Conservation (phyloP, 345 rosid genomes). For the Erodium maritimum region DNA sequence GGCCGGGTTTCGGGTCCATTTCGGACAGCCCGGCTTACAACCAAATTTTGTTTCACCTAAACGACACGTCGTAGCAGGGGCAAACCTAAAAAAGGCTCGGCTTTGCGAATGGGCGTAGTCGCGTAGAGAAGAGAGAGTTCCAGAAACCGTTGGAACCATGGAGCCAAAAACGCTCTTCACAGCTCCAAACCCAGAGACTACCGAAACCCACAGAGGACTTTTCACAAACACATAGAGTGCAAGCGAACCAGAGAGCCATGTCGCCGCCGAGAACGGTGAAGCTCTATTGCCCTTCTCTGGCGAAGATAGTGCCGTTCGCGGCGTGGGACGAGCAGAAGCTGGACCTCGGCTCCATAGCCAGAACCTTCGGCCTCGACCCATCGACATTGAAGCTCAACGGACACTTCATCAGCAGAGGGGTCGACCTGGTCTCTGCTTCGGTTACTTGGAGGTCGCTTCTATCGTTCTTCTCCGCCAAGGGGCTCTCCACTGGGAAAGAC, state of each 20-base stretch:
- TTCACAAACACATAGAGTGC: background rate
- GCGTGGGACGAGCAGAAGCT: slow-evolving; percentile 48
- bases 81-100: background rate
- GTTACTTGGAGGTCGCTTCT: slow-evolving; percentile 79
- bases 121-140: slow-evolving; percentile 8
- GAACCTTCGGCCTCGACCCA: slow-evolving; percentile 60
- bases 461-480: slow-evolving; percentile 64
- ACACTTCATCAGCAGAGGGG: slow-evolving; percentile 70
- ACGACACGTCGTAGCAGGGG: background rate
- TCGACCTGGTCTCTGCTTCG: slow-evolving; percentile 45
- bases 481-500: slow-evolving; percentile 53
- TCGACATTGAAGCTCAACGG: slow-evolving; percentile 66
- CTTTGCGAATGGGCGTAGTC: background rate
- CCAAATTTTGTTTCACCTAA: background rate
- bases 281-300: slow-evolving; percentile 48
- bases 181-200: background rate
- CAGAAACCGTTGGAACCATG: slow-evolving; percentile 18
- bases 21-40: too few relatives aligned
- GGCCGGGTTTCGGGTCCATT: too few relatives aligned
- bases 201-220: background rate
- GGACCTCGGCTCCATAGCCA: slow-evolving; percentile 57
- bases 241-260: slow-evolving; percentile 7
- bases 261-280: slow-evolving; percentile 28
- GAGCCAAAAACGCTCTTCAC: background rate
- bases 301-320: slow-evolving; percentile 26